Conservation (phyloP, 768 basidiomycete species). For the Hortiboletus flavorubellus region DNA sequence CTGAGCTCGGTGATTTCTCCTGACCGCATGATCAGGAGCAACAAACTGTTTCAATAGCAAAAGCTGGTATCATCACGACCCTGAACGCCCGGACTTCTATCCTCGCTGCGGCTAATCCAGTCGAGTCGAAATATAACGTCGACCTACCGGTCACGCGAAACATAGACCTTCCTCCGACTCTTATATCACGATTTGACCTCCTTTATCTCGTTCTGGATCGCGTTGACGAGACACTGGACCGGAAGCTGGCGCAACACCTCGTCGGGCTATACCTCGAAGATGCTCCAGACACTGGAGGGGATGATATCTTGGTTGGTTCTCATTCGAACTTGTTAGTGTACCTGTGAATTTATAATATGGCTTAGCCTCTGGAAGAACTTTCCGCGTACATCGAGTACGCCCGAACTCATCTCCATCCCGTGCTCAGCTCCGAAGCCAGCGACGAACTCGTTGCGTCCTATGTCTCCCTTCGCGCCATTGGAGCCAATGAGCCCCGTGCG, state of each 20-base stretch:
- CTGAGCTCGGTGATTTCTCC: neutral
- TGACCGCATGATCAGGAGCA: slow-evolving; percentile 67
- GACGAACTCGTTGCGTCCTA: slow-evolving; percentile 84
- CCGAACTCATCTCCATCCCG: slow-evolving; percentile 78
- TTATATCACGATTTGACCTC: slow-evolving; percentile 97
- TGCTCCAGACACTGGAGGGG: slow-evolving; percentile 50
- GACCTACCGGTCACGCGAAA: slow-evolving; percentile 90
- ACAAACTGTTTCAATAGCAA: slow-evolving; percentile 99
- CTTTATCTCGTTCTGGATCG: slow-evolving; percentile 94
- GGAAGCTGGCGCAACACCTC: slow-evolving; percentile 86
- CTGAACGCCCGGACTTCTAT: slow-evolving; percentile 98
- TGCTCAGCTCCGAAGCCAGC: slow-evolving; percentile 81
- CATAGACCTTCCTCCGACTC: slow-evolving; percentile 95
- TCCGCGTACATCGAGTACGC: slow-evolving; percentile 95
- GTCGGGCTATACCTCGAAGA: slow-evolving; percentile 95
- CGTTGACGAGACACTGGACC: slow-evolving; percentile 85
- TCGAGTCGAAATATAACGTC: slow-evolving; percentile 92
- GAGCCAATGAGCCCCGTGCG: slow-evolving; percentile 76
- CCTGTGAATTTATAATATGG: slow-evolving; percentile 4
- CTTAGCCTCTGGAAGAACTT: slow-evolving; percentile 82
- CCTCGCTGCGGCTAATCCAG: slow-evolving; percentile 95
- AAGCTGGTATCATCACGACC: slow-evolving; percentile 98
- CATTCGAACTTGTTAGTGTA: neutral
- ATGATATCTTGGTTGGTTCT: slow-evolving; percentile 72
- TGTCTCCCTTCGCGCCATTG: slow-evolving; percentile 91